A percentile compares a stretch with the other conserved stretches of the same genome.
Conservation (phyloP, 1,139 yeast species). For the Tardiomyces digboiensis region DNA sequence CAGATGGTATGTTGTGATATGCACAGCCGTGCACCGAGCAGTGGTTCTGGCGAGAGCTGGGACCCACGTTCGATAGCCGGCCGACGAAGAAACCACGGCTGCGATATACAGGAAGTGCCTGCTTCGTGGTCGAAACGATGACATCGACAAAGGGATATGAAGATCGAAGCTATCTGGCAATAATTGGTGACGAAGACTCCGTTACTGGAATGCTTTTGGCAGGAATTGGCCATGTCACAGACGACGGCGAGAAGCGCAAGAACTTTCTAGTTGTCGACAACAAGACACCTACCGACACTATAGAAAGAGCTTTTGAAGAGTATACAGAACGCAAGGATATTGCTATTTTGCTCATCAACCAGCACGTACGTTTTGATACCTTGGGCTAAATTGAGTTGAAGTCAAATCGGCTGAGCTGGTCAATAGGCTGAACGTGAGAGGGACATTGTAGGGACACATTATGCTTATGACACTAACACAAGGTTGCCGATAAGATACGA, state of each 20-base stretch:
- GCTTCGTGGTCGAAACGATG: not conserved
- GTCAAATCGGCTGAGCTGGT: too few species aligned
- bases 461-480: not conserved
- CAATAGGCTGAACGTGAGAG: too few species aligned
- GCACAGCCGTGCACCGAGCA: not conserved
- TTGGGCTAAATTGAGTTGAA: too few species aligned
- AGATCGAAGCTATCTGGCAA: slow-evolving; percentile 76
- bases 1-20: not conserved
- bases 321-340: slow-evolving; percentile 82
- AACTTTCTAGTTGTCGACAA: slow-evolving; percentile 79
- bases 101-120: not conserved
- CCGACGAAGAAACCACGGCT: not conserved
- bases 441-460: not conserved
- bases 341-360: slow-evolving; percentile 88
- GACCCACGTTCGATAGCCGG: too few species aligned
- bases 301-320: slow-evolving; percentile 64
- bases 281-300: slow-evolving; percentile 67
- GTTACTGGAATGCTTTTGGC: slow-evolving; percentile 94
- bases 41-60: too few species aligned
- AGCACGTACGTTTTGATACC: slow-evolving; percentile 48
- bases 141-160: slow-evolving; percentile 22
- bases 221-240: slow-evolving; percentile 84
- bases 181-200: slow-evolving; percentile 95
- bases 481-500: slow-evolving; percentile 79
- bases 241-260: slow-evolving; percentile 47